These are phyloP conservation scores for Talaromyces stipitatus DNA, from an alignment of 495 filamentous ascomycete species.

Conservation along the genomic window DNA sequence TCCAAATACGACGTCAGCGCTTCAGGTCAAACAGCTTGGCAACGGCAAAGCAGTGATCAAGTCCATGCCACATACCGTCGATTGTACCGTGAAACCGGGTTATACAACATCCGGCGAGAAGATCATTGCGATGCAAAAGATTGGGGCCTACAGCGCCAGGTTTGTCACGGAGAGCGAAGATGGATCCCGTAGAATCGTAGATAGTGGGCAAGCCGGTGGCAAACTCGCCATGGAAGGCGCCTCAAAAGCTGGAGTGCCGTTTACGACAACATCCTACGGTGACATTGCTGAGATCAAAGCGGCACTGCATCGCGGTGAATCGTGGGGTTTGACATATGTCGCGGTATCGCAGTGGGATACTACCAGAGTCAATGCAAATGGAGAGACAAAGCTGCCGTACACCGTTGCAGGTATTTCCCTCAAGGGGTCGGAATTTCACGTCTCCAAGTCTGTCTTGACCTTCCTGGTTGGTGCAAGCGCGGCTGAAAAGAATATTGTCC, in stretches of 20 bases:
- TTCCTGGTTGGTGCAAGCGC: too few species aligned
- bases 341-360: background rate
- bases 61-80: background rate
- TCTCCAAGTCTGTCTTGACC: background rate
- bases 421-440: background rate
- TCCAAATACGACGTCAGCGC: background rate
- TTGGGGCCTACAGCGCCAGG: background rate
- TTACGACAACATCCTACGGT: background rate
- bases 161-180: background rate
- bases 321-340: background rate
- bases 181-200: background rate
- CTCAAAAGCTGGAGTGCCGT: background rate
- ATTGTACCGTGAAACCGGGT: background rate
- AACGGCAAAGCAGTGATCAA: background rate
- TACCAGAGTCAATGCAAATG: background rate
- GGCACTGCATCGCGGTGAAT: background rate
- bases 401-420: background rate
- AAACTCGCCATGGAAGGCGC: background rate
- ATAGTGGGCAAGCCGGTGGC: background rate
- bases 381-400: background rate
- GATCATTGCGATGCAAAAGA: background rate
- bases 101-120: background rate
- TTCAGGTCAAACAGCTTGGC: background rate
- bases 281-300: background rate
- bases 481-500: too few species aligned